Percentiles rank a stretch among this genome's conserved stretches.
phyloP scores from a whole-genome alignment of 116 monocot genomes.

The Iris pallida region DNA sequence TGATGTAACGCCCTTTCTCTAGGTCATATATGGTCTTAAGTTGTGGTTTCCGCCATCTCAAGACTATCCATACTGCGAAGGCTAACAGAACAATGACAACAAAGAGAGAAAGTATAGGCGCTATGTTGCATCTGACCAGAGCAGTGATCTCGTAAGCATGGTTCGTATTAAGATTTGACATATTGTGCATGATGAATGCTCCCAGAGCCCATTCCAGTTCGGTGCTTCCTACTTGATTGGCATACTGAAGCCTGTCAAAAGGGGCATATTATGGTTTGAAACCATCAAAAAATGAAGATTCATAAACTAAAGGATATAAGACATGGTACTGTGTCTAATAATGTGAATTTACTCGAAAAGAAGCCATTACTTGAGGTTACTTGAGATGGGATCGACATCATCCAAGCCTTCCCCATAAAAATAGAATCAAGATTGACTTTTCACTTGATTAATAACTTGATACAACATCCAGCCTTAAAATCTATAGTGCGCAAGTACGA shows the following conservation, averaged over 20 bases:
- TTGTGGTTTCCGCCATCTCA: conserved; percentile 61
- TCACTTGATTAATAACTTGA: too few relatives aligned
- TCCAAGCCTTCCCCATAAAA: too few relatives aligned
- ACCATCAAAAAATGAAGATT: neutral
- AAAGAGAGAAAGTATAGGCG: conserved; percentile 13
- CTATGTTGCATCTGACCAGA: conserved; percentile 4
- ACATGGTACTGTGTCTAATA: too few relatives aligned
- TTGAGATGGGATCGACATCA: too few relatives aligned
- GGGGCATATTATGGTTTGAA: neutral
- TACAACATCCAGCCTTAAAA: too few relatives aligned
- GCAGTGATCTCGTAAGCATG: neutral
- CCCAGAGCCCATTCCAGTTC: conserved; percentile 88
- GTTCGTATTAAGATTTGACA: neutral
- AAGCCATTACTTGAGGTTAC: too few relatives aligned
- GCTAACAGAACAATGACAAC: conserved; percentile 20
- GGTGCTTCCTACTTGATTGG: conserved; percentile 47
- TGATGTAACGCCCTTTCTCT: conserved; percentile 80
- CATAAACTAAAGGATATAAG: neutral
- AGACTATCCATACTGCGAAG: conserved; percentile 25
- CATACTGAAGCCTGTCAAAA: conserved; percentile 51
- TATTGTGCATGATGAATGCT: conserved; percentile 66
- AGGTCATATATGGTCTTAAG: conserved; percentile 79
- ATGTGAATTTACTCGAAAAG: too few relatives aligned
- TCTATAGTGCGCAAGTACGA: too few relatives aligned
- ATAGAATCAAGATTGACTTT: too few relatives aligned